Evolutionary conservation across 2,329 filamentous ascomycete genomes (phyloP), one percentile per base, ranked within the genome.

Genomic region (Fusarium metavorans): DNA sequence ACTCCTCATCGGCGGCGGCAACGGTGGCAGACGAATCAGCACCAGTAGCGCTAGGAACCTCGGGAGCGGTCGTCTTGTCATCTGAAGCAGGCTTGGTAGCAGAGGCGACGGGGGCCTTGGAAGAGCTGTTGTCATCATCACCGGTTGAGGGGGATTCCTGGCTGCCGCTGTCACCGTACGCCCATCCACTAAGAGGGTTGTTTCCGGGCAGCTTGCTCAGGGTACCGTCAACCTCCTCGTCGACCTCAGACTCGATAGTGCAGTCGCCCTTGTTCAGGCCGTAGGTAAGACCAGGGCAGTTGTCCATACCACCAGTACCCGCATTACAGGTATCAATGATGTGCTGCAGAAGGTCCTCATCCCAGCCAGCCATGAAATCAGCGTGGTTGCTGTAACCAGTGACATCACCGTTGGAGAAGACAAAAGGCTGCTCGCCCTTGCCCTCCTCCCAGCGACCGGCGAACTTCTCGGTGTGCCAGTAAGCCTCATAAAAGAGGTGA

Each of bases 281-380:
- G 63, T 87, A 85, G 66, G 85, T 85, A 67, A 93, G 86, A 50
- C 87, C 86, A 6, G 88, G 86, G 84, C 92, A 94, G 73, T 88
- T 85, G 72, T 92, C 88, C 84, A 94, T 91, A 59, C 89, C 90
- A 8, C 79, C 73, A 67, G 87, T 87, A 58, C 90, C 88, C 54
- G 88, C 88, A 76, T 91, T 85, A 85, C 93, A 94, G 60, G 85
- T 89, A 79, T 93, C 87, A 75, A 94, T 91, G 73, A 93, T 92
- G 70, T 88, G 85, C 82, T 93, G 91, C 59, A 94, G 90, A 54
- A 88, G 86, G 32, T 85, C 81, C 71, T 89, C 86, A 75, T 95
- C 90, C 93, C 93, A 95, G 18, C 89, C 93, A 72, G 93, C 90
- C 74, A 93, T 82, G 84, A 95, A 95, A 82, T 95, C 93, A 57